Base-by-base conservation (phyloP, 1,139 yeast genomes). In the Scheffersomyces cryptocercus region DNA sequence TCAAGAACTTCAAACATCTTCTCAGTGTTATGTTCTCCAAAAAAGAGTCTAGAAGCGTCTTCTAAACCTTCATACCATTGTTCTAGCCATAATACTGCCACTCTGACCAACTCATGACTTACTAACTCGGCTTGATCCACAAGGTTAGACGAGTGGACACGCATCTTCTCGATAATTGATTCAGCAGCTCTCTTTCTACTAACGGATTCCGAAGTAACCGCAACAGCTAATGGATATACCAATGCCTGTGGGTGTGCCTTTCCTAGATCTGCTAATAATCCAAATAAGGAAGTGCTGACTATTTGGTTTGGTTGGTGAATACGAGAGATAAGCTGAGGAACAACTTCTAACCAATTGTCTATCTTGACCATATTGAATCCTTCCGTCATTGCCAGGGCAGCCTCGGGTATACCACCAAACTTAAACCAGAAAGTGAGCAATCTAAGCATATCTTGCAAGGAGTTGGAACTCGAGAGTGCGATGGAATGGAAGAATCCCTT, bases 31-130 rank as follows among this genome's bases (percentile, higher is more conserved):
- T 89, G 95, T 50, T 95, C 99, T 31, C 96, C 97, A 65, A 90
- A 93, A 70, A 87, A 95, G 43, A 88, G 78, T 47, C 97, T 76
- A 3, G 97, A 90, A 0, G 99, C 99, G 68, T 93, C 97, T 61
- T 95, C 99, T 34, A 95, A 72, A 1, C 96, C 98, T 67, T 91
- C 99, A 56, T 91, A 91, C 99, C 99, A 95, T 62, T 87, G 87
- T 59, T 95, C 99, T 56, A 90, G 96, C 98, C 99, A 91, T 50
- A 93, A 70, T 1, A 93, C 97, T 0, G 98, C 97, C 12, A 90
- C 96, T 52, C 99, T 73, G 51, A 95, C 91, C 48, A 95, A 78
- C 58, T 95, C 99, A 52, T 84, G 84, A 68, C 96, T 87, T n/a
- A 93, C 97, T 47, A 91, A 65, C 54, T 90, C 97, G 0, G 98